Evolutionary conservation across 805 yeast species (phyloP).

Genomic region (Zygosaccharomyces bisporus): DNA sequence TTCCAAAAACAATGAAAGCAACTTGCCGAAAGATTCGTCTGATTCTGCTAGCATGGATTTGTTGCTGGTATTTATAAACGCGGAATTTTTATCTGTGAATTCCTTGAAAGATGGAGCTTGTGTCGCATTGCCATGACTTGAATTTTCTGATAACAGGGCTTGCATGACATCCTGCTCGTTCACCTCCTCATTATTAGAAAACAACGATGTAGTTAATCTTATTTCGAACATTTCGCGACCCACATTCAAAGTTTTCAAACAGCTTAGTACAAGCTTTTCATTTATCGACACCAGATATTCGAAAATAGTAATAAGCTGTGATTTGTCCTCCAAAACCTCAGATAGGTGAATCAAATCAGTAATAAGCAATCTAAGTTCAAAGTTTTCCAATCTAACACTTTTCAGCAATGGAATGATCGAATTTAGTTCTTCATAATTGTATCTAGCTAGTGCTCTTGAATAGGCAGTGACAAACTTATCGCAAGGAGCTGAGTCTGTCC

Average conservation of each 20-base stretch:
- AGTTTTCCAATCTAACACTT: slow-evolving; percentile 34
- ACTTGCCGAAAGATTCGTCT: slow-evolving; percentile 40
- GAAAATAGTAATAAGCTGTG: slow-evolving; percentile 38
- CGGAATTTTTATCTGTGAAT: slow-evolving; percentile 31
- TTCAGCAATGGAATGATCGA: slow-evolving; percentile 39
- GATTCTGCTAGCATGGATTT: slow-evolving; percentile 35
- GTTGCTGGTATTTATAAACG: slow-evolving; percentile 29
- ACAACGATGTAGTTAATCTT: slow-evolving; percentile 61
- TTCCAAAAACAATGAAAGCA: slow-evolving; percentile 43
- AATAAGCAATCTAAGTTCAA: slow-evolving; percentile 38
- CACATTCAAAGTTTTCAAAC: slow-evolving; percentile 37
- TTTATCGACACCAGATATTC: slow-evolving; percentile 39
- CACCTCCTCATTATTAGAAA: slow-evolving; percentile 23
- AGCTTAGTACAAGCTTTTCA: slow-evolving; percentile 40
- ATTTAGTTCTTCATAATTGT: slow-evolving; percentile 39
- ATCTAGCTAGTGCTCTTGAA: slow-evolving; percentile 43
- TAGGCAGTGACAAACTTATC: slow-evolving; percentile 45
- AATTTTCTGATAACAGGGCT: slow-evolving; percentile 25
- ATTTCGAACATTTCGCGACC: slow-evolving; percentile 53
- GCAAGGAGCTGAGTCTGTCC: slow-evolving; percentile 29
- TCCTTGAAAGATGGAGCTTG: slow-evolving; percentile 30
- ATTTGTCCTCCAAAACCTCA: slow-evolving; percentile 39
- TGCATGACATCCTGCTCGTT: slow-evolving; percentile 34
- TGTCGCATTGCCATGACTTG: slow-evolving; percentile 21
- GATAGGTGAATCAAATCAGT: slow-evolving; percentile 39